Evolutionary conservation across 176 grass and related monocot species (phyloP).

Genomic region (Oryza rufipogon): DNA sequence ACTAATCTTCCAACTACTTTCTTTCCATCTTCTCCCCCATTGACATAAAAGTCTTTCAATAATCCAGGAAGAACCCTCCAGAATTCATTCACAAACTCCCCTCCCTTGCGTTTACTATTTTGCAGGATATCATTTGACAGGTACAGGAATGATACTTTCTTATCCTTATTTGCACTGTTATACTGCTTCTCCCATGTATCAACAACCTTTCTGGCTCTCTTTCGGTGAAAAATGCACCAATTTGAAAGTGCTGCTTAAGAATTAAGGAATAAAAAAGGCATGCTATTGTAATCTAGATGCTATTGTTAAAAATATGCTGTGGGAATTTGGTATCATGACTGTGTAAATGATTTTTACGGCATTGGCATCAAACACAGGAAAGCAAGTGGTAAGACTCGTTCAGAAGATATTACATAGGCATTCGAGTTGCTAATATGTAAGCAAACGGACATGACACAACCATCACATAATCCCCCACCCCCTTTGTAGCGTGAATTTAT

Average conservation of each 20-base stretch:
- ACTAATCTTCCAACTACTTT: conserved; percentile 94
- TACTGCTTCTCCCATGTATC: conserved; percentile 95
- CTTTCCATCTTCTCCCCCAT: conserved; percentile 70
- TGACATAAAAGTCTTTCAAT: conserved; percentile 77
- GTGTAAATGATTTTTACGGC: neutral
- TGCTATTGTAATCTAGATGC: too few species aligned
- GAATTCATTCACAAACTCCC: conserved; percentile 95
- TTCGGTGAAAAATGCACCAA: conserved; percentile 95
- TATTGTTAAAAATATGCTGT: too few species aligned
- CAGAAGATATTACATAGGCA: neutral
- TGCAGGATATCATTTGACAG: conserved; percentile 98
- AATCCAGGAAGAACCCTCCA: conserved; percentile 93
- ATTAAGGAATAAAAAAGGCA: conserved; percentile 55
- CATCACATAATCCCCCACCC: too few species aligned
- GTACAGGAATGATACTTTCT: conserved; percentile 84
- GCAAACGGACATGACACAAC: neutral
- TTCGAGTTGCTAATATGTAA: neutral
- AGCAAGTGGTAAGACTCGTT: neutral
- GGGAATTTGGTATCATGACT: neutral
- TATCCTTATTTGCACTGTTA: conserved; percentile 65
- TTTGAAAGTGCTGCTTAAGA: conserved; percentile 79
- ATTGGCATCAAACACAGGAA: neutral
- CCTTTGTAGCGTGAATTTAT: neutral
- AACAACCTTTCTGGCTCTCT: conserved; percentile 87
- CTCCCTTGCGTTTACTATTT: conserved; percentile 95